A percentile compares a stretch with the other conserved stretches of the same genome.
phyloP scores from a whole-genome alignment of 768 basidiomycete species.

The Amanita thiersii region DNA sequence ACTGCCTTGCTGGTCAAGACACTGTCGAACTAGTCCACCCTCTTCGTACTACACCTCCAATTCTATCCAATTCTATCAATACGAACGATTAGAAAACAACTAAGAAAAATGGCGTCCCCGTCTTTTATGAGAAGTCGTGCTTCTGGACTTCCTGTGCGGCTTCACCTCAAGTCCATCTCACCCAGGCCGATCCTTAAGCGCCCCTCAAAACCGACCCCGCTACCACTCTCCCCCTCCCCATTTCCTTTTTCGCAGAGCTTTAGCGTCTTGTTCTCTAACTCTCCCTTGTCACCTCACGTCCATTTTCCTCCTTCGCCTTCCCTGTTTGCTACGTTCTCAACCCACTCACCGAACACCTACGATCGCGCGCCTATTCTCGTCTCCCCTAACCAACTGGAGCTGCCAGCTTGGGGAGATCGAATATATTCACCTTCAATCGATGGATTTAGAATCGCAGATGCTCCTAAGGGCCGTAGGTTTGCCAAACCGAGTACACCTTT shows the following conservation, averaged over 20 bases:
- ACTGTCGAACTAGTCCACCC: constrained; percentile 25
- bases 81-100: constrained; percentile 15
- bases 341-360: constrained; percentile 51
- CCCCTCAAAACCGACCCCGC: constrained; percentile 20
- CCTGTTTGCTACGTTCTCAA: constrained; percentile 45
- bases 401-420: constrained; percentile 49
- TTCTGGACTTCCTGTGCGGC: constrained; percentile 22
- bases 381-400: constrained; percentile 43
- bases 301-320: constrained; percentile 60
- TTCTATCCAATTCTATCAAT: constrained; percentile 2
- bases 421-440: constrained; percentile 28
- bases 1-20: constrained; percentile 42
- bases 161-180: constrained; percentile 16
- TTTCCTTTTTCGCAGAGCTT: constrained; percentile 23
- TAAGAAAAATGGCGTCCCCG: constrained; percentile 27
- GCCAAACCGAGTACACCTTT: constrained; percentile 6
- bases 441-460: constrained; percentile 25
- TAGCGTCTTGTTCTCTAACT: constrained; percentile 23
- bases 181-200: constrained; percentile 31
- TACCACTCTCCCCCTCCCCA: constrained; percentile 27
- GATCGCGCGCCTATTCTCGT: constrained; percentile 60
- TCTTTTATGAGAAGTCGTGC: constrained; percentile 26
- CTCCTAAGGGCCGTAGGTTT: constrained; percentile 18
- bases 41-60: neutral
- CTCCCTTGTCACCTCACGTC: constrained; percentile 40